These are phyloP conservation scores for Tolypocladium pustulatum DNA, from an alignment of 2,329 filamentous ascomycete species.

Conservation along the genomic window DNA sequence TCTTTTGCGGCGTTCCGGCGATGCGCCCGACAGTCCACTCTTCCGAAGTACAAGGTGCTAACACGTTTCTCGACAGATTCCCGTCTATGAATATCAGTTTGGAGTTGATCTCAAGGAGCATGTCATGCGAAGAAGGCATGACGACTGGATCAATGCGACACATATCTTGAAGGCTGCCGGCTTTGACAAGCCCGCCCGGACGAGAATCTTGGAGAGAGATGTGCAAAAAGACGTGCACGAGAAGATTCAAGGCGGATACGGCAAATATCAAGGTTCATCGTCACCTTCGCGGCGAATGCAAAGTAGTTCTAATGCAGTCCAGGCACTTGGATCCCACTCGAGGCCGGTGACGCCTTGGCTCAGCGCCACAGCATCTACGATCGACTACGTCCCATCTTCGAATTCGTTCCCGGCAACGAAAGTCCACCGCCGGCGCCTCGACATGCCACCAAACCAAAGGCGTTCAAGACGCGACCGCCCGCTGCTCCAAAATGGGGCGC, in stretches of 20 bases:
- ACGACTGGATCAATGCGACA: conserved; percentile 99
- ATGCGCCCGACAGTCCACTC: not conserved
- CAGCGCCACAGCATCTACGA: conserved; percentile 80
- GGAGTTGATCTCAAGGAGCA: conserved; percentile 68
- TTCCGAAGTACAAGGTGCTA: not conserved
- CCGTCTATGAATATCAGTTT: conserved; percentile 89
- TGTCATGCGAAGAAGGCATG: conserved; percentile 88
- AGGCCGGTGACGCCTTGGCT: conserved; percentile 70
- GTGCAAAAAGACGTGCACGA: conserved; percentile 95
- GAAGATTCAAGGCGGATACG: conserved; percentile 96
- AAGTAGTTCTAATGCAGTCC: conserved; percentile 4
- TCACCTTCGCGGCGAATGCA: not conserved
- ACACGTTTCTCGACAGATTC: conserved; percentile 49
- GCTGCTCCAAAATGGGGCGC: conserved; percentile 45
- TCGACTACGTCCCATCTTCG: conserved; percentile 77
- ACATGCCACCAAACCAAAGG: conserved; percentile 80
- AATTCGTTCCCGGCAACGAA: conserved; percentile 72
- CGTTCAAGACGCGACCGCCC: conserved; percentile 41
- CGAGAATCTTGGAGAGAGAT: conserved; percentile 88
- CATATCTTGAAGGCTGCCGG: conserved; percentile 96
- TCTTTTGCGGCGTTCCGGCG: not conserved
- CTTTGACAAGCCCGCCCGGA: conserved; percentile 93
- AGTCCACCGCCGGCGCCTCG: conserved; percentile 91
- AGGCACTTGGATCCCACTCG: conserved; percentile 94
- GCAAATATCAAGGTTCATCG: conserved; percentile 80